A percentile compares a stretch with the other conserved stretches of the same genome.
phyloP scores from a whole-genome alignment of 768 basidiomycete genomes.

The Trametes gibbosa region DNA sequence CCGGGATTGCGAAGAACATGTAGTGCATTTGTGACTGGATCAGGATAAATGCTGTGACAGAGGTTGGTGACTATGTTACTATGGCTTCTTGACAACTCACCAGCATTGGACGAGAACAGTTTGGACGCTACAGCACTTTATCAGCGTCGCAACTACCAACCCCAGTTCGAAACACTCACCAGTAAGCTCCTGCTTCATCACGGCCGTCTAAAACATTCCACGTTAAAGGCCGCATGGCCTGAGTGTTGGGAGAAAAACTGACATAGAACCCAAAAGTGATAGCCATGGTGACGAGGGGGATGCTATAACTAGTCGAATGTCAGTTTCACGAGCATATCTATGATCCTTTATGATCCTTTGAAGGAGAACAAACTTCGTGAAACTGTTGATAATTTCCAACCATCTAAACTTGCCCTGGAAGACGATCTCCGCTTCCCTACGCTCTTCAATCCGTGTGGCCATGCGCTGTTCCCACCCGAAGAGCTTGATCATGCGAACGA shows the following conservation, averaged over 20 bases:
- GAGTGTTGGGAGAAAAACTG: constrained; percentile 23
- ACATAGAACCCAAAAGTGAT: constrained; percentile 61
- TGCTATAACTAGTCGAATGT: constrained; percentile 41
- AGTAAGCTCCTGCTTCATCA: constrained; percentile 37
- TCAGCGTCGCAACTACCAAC: too few species aligned
- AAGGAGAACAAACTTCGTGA: constrained; percentile 39
- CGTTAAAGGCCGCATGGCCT: background rate
- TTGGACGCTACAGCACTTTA: constrained; percentile 24
- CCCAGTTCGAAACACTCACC: constrained; percentile 12
- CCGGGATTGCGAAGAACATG: constrained; percentile 32
- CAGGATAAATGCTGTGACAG: constrained; percentile 49
- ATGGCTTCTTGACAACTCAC: constrained; percentile 8
- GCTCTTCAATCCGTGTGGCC: constrained; percentile 47
- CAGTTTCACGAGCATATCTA: background rate
- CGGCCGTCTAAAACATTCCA: constrained; percentile 28
- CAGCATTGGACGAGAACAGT: constrained; percentile 36
- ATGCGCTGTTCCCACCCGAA: constrained; percentile 47
- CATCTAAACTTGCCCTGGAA: constrained; percentile 53
- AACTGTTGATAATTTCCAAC: constrained; percentile 44
- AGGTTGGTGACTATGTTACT: constrained; percentile 39
- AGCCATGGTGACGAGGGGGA: constrained; percentile 66
- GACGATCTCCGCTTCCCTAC: constrained; percentile 59
- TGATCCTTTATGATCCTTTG: background rate
- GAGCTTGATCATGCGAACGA: constrained; percentile 49
- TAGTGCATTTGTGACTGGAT: constrained; percentile 46